Base-by-base conservation (phyloP, 805 yeast species). In the Suhomyces sp. region DNA sequence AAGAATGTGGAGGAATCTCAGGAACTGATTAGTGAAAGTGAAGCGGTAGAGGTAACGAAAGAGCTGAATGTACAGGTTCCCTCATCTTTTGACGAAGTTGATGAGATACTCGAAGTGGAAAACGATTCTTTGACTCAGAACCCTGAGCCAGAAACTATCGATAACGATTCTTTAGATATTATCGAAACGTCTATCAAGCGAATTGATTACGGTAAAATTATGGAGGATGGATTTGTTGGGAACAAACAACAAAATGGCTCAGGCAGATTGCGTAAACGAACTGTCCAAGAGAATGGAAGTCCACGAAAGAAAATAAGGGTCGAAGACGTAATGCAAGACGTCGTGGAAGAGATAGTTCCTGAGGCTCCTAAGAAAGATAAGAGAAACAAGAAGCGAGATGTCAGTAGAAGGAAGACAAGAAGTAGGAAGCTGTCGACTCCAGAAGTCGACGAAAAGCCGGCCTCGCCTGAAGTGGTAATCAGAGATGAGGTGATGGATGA, bases 131-230 rank as follows among this genome's bases (percentile, higher is more conserved):
- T 55, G 4, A 43, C 52, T 22, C 57, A 48, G 25, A 31, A 40
- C 5, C 48, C 44, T 13, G 54, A 52, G 3, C 40, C 52, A 20
- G 59, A 55, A 19, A 17, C 50, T 6, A 46, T 51, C 6, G 57
- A 55, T 7, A 55, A 55, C 37, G 54, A 50, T 37, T 44, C 50
- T 33, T 24, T 41, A 21, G 52, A 48, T 9, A 6, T 37, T 3
- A 44, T 44, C 13, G 45, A 27, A 9, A 47, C 48, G 4, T 33
- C 46, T 6, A 43, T 29, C 7, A 19, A 24, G 4, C 43, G 22
- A 9, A 24, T 44, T 27, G 53, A 44, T 29, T 48, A 54, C 22
- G 43, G 53, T 13, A 49, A 51, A 31, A 44, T 49, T 10, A 44
- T 49, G 48, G 51, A 54, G 21, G 44, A 37, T 31, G 51, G 53